Conservation (phyloP, 108 stramenopile species). For the Nitzschia sp. region DNA sequence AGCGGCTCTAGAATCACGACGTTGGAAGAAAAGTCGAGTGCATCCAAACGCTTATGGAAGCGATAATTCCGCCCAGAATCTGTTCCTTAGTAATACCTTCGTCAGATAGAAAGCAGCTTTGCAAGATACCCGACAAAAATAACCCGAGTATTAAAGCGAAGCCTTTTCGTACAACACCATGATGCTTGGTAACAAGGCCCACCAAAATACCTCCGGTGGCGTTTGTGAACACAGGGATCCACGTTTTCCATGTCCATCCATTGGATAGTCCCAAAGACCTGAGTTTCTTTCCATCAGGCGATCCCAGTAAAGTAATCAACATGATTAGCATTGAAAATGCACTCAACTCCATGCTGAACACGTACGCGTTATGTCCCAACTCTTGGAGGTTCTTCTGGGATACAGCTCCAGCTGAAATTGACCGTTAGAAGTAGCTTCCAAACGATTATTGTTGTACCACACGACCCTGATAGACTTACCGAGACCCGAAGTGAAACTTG, state of each 20-base stretch:
- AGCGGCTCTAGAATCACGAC: neutral
- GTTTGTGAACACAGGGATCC: constrained; percentile 70
- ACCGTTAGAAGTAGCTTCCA: neutral
- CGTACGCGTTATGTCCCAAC: constrained; percentile 45
- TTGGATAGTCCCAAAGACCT: constrained; percentile 25
- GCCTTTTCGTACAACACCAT: constrained; percentile 79
- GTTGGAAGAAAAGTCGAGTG: constrained; percentile 44
- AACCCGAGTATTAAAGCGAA: constrained; percentile 84
- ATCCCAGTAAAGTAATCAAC: constrained; percentile 40
- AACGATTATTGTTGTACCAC: neutral
- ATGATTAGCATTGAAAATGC: constrained; percentile 55
- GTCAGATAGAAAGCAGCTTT: constrained; percentile 33
- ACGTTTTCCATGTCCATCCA: constrained; percentile 64
- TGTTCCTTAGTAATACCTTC: constrained; percentile 48
- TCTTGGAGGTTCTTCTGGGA: constrained; percentile 78
- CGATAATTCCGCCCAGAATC: constrained; percentile 56
- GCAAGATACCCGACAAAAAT: constrained; percentile 64
- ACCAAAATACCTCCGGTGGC: constrained; percentile 87
- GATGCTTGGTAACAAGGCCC: constrained; percentile 87
- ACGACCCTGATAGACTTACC: neutral
- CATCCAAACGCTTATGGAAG: constrained; percentile 63
- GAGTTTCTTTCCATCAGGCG: constrained; percentile 45
- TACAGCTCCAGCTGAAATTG: constrained; percentile 56
- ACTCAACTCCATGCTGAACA: constrained; percentile 83
- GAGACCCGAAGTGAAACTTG: constrained; percentile 77